These are phyloP conservation scores for Volvox carteri DNA, from an alignment of 163 green algal genomes.

Conservation along the genomic window DNA sequence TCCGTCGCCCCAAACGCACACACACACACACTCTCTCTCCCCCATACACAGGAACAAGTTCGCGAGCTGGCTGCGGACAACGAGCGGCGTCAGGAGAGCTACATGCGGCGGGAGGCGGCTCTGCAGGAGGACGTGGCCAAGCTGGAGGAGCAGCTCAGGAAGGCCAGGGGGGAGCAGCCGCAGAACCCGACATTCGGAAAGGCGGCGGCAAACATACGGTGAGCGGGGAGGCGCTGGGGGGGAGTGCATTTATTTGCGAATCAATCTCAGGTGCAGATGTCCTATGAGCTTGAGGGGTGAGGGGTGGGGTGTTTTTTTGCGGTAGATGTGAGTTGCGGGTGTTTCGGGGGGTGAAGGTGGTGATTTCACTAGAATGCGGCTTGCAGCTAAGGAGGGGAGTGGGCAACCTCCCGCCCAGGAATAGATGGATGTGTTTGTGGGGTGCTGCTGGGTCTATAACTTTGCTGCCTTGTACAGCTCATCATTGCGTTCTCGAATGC, in stretches of 20 bases:
- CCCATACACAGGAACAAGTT: not conserved
- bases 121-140: constrained; percentile 6
- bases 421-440: too few species aligned
- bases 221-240: not conserved
- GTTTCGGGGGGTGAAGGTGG: not conserved
- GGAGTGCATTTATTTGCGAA: too few species aligned
- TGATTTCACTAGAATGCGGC: too few species aligned
- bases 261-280: too few species aligned
- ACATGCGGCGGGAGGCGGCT: constrained; percentile 48
- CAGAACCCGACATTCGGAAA: constrained; percentile 41
- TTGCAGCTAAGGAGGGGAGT: too few species aligned
- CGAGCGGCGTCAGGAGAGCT: constrained; percentile 52
- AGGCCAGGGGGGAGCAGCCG: constrained; percentile 35
- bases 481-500: too few species aligned
- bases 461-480: too few species aligned
- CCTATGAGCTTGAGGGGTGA: too few species aligned
- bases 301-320: too few species aligned
- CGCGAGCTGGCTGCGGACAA: constrained; percentile 17
- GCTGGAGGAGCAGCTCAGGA: constrained; percentile 42
- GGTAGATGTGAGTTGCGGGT: not conserved
- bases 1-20: not conserved
- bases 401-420: too few species aligned
- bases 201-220: constrained; percentile 49
- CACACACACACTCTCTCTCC: not conserved
- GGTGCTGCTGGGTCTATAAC: too few species aligned